Conservation (phyloP, 2,329 filamentous ascomycete genomes). For the Chaetomium sp. region DNA sequence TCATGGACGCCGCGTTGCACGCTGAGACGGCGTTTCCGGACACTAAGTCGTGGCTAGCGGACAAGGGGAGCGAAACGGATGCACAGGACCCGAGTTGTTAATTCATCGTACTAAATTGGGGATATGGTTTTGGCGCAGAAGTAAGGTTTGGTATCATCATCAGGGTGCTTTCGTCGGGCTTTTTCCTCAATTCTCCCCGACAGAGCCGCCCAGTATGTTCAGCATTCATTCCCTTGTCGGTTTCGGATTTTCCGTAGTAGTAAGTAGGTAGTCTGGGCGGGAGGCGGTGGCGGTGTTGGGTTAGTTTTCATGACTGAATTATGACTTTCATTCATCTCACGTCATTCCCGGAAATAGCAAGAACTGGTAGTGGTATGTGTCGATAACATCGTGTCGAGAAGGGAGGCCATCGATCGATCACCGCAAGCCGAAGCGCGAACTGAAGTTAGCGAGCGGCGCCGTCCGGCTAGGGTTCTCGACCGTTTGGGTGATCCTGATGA, state of each 20-base stretch:
- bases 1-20: neutral
- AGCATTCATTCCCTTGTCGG: constrained; percentile 5
- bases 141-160: neutral
- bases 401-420: constrained; percentile 33
- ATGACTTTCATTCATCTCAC: constrained; percentile 14
- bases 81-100: neutral
- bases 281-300: neutral
- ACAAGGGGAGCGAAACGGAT: neutral
- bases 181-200: neutral
- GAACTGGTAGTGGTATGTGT: neutral
- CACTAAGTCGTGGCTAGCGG: neutral
- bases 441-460: constrained; percentile 69
- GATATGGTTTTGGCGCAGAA: neutral
- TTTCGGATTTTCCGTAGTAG: neutral
- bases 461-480: constrained; percentile 62
- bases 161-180: neutral
- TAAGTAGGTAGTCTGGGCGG: neutral
- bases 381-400: neutral
- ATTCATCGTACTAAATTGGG: neutral
- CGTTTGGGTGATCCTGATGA: constrained; percentile 58
- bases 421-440: constrained; percentile 72
- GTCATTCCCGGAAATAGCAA: neutral
- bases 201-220: neutral
- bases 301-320: constrained; percentile 14
- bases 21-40: neutral